Base-by-base conservation (phyloP, 202 grass and related monocot genomes). In the Sporobolus alterniflorus region DNA sequence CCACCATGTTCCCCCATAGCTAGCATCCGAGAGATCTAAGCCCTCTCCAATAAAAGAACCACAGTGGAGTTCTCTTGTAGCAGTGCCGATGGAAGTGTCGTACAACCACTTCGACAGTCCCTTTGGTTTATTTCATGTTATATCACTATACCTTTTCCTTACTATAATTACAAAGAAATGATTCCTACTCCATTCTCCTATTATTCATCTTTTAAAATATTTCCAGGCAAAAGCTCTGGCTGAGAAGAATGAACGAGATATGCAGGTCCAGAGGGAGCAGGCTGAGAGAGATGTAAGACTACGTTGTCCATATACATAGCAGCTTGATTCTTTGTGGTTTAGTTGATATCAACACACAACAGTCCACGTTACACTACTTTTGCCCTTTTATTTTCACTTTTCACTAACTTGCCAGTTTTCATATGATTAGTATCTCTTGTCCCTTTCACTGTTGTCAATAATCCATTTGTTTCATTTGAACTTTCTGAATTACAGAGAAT, bases 221-320 rank as follows among this genome's bases (percentile, higher is more conserved):
- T 33, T 88, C 49, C 90, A 99, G 96, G 79, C 73, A 28, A 94
- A 99, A 87, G 96, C 96, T 90, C 70, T 99, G 74, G 89, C 91
- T 69, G 96, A 96, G 83, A 99, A 96, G 82, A 96, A 99, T 79
- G 93, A 95, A 61, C 91, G 96, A 42, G 96, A 99, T 88, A 81
- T 94, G 93, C 96, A 99, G 84, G 79, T 80, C 43, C 96, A 94
- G 76, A 95, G 85, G 80, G 96, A 99, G 1, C 96, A 99, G 55
- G 89, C 80, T 64, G 96, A 99, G 85, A 96, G 91, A 96, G 87
- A 96, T 85, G 96, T 96, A 89, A 84, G 89, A 72, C 8, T 74
- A 3, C 55, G 34, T 46, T 90, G 41, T 21, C 51, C 3, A 78
- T 82, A 25, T 83, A 34, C 24, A 15, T 60, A 68, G 52, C 48